These are phyloP conservation scores for Trichopus zeylanicus DNA, from an alignment of 116 monocot species.

Conservation along the genomic window DNA sequence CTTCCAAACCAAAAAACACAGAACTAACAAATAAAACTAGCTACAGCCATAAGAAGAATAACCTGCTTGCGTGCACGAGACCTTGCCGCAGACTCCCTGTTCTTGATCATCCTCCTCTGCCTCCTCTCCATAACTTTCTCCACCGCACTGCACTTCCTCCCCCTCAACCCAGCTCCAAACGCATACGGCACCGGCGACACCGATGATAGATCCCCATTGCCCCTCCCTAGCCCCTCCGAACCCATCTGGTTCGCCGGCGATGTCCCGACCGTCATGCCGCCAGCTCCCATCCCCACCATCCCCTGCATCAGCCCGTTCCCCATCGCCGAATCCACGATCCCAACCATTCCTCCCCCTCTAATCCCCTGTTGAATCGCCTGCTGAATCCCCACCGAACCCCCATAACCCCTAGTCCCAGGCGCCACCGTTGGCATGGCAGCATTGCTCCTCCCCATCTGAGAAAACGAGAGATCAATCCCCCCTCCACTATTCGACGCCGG, in stretches of 20 bases:
- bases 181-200: constrained; percentile 33
- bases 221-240: constrained; percentile 25
- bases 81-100: constrained; percentile 70
- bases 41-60: background rate
- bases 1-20: too few relatives aligned
- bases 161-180: constrained; percentile 24
- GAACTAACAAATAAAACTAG: too few relatives aligned
- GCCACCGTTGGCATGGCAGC: background rate
- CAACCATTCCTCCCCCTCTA: constrained; percentile 25
- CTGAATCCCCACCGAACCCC: background rate
- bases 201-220: constrained; percentile 38
- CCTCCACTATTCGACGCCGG: background rate
- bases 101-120: constrained; percentile 80
- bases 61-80: constrained; percentile 76
- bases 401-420: background rate
- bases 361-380: constrained; percentile 8
- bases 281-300: constrained; percentile 21
- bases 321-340: constrained; percentile 17
- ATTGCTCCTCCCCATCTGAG: constrained; percentile 3
- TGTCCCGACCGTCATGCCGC: constrained; percentile 12
- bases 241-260: constrained; percentile 21
- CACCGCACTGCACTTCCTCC: constrained; percentile 36
- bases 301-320: constrained; percentile 33
- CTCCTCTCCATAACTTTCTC: constrained; percentile 76
- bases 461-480: constrained; percentile 15